Evolutionary conservation across 352 stramenopile genomes (phyloP), one percentile per base, ranked within the genome.

Genomic region (Pythium sp.): DNA sequence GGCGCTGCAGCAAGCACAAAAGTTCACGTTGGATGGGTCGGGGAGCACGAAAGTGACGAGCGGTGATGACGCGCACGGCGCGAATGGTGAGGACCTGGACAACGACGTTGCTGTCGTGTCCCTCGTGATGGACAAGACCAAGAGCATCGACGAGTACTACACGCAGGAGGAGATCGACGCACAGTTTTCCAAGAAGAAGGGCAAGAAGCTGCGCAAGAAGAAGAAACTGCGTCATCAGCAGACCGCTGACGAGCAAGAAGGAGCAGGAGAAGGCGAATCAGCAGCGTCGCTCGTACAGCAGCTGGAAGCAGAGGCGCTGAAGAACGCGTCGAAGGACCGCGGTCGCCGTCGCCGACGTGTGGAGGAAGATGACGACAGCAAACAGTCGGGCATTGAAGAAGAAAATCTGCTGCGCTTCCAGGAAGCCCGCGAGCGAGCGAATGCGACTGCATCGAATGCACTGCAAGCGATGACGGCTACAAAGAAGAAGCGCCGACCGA

Each of bases 121-220:
- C 43, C 70, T 95, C 5, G 73, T 77, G 24, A 88, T 85, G 68
- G 70, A 84, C 62, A 73, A 84, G 55, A 77, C 46, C 0, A 86
- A 83, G 64, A 49, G 69, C 26, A 74, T 78, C 18, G 76, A 88
- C 53, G 91, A 97, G 54, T 97, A 93, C 72, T 95, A 87, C 62
- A 96, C 91, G 3, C 73, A 86, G 3, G 84, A 95, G 38, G 91
- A 97, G 65, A 84, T 97, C 66, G 82, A 82, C 15, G 78, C 89
- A 30, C 84, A 95, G 65, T 97, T 97, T 73, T 78, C 80, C 14
- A 90, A 92, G 63, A 91, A 90, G 67, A 92, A 91, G 74, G 63
- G 62, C 9, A 92, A 94, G 68, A 95, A 97, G 58, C 59, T 88
- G 65, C 73, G 80, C 11, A 84, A 83, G 65, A 91, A 91, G 68